These are phyloP conservation scores for Mortierella sp. DNA, from an alignment of 371 early-diverging fungal species.

Conservation along the genomic window DNA sequence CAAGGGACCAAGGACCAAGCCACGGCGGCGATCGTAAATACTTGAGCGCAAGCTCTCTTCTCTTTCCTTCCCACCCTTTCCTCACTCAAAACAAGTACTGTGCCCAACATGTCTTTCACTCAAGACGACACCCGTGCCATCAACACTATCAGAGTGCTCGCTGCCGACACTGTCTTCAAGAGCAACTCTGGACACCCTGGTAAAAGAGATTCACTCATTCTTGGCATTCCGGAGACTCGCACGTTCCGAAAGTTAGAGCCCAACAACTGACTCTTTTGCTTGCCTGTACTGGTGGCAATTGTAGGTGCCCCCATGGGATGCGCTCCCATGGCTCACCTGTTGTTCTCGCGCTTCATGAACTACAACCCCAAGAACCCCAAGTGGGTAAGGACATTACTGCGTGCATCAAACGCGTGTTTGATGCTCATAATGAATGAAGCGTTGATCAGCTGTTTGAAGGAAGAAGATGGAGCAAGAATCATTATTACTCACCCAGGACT, in stretches of 20 bases:
- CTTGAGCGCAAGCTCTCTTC: no score
- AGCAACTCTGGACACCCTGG: conserved; percentile 99
- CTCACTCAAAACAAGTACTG: background rate
- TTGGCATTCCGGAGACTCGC: background rate
- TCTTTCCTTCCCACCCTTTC: background rate
- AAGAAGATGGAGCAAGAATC: no score
- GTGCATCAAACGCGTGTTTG: no score
- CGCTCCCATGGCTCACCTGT: conserved; percentile 94
- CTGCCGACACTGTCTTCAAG: conserved; percentile 95
- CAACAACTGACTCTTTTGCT: background rate
- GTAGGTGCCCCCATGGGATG: conserved; percentile 98
- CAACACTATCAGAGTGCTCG: conserved; percentile 94
- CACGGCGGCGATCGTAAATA: no score
- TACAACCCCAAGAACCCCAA: conserved; percentile 88
- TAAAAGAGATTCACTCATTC: conserved; percentile 21
- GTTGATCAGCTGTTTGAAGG: no score
- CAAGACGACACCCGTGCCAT: conserved; percentile 76
- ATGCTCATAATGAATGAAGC: no score
- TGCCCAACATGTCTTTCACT: conserved; percentile 57
- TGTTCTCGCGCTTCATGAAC: conserved; percentile 88
- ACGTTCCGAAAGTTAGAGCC: no score
- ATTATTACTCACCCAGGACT: background rate
- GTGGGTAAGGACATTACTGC: conserved; percentile 67
- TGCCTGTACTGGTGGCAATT: background rate
- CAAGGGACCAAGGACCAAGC: no score